Evolutionary conservation across 2,329 filamentous ascomycete genomes (phyloP).

Genomic region (Colletotrichum acutatum): DNA sequence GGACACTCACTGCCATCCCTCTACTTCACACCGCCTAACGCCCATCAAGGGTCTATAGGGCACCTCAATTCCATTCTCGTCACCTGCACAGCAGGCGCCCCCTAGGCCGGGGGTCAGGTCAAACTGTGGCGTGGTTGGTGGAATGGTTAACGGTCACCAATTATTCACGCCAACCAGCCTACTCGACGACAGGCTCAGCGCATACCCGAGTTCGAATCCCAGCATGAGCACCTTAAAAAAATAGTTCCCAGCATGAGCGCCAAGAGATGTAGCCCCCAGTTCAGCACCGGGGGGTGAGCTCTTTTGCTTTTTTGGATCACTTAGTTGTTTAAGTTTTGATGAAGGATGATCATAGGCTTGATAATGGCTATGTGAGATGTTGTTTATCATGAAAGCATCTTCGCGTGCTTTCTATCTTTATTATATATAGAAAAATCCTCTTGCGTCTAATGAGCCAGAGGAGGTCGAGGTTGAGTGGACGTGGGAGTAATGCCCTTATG

Average conservation of each 20-base stretch:
- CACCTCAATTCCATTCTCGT: not conserved
- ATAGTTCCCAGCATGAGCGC: too few relatives aligned
- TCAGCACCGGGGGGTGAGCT: not conserved
- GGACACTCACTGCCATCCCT: too few relatives aligned
- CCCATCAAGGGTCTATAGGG: not conserved
- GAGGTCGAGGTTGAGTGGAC: not conserved
- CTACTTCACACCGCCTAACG: too few relatives aligned
- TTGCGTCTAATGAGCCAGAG: not conserved
- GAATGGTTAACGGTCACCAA: not conserved
- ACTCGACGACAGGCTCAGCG: not conserved
- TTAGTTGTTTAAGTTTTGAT: not conserved
- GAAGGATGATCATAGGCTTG: not conserved
- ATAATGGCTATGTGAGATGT: too few relatives aligned
- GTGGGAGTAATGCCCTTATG: not conserved
- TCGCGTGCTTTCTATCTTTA: too few relatives aligned
- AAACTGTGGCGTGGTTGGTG: not conserved
- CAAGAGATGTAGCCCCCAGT: not conserved
- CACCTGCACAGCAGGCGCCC: not conserved
- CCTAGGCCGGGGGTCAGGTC: not conserved
- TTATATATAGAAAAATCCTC: too few relatives aligned
- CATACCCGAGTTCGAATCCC: not conserved
- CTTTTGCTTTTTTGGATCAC: not conserved
- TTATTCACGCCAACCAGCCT: not conserved
- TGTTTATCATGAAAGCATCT: too few relatives aligned
- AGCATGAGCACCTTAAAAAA: too few relatives aligned